Percentiles rank a stretch among this genome's conserved stretches.
Conservation (phyloP, 257 asterid species). For the Petrea volubilis region DNA sequence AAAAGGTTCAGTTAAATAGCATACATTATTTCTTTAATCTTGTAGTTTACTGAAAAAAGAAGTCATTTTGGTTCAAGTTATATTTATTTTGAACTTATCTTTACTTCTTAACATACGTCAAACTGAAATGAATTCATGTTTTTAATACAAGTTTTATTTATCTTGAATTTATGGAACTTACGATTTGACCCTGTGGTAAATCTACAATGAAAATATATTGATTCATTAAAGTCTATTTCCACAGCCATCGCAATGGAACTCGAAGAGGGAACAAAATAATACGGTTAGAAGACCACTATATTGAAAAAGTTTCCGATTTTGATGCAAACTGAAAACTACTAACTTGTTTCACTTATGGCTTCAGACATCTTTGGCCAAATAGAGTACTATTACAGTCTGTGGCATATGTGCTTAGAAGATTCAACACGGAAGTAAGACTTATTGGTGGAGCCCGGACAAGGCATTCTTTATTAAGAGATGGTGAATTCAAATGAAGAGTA, state of each 20-base stretch:
- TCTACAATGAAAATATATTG: not conserved
- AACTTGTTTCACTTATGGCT: not conserved
- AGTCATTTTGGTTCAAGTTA: not conserved
- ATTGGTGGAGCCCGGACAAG: not conserved
- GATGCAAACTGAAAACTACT: not conserved
- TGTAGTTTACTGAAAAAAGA: not conserved
- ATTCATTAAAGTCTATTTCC: not conserved
- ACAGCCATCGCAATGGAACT: slow-evolving; percentile 1
- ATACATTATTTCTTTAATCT: not conserved
- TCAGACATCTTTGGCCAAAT: not conserved
- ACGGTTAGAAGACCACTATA: not conserved
- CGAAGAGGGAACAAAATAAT: not conserved
- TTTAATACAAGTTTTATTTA: not conserved
- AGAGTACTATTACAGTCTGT: not conserved
- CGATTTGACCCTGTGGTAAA: not conserved
- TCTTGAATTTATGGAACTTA: not conserved
- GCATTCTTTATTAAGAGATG: not conserved
- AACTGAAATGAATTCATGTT: not conserved
- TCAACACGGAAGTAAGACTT: not conserved
- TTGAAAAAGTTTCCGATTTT: not conserved
- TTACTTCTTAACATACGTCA: not conserved
- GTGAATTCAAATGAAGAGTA: not conserved
- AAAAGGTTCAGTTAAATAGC: not conserved
- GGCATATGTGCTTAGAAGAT: not conserved
- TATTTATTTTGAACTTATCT: not conserved